phyloP scores from a whole-genome alignment of 2,329 filamentous ascomycete genomes.

The Magnaporthiopsis poae region DNA sequence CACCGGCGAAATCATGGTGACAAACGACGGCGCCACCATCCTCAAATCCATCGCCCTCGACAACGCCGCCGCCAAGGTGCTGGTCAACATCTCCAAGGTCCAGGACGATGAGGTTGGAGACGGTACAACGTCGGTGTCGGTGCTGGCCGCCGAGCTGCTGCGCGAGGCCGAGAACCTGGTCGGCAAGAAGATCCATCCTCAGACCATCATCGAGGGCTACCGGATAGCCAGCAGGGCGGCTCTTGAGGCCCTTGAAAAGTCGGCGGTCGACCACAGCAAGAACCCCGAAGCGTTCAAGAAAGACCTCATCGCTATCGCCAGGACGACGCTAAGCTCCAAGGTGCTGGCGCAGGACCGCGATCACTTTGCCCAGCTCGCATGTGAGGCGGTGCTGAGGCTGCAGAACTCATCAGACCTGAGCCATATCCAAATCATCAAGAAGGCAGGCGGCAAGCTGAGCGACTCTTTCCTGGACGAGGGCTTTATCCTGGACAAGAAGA shows the following conservation, averaged over 20 bases:
- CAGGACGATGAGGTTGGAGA: slow-evolving; percentile 98
- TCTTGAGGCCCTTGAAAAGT: slow-evolving; percentile 70
- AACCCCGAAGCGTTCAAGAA: slow-evolving; percentile 75
- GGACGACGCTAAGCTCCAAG: slow-evolving; percentile 94
- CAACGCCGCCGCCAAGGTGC: slow-evolving; percentile 93
- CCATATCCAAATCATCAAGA: slow-evolving; percentile 99
- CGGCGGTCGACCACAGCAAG: slow-evolving; percentile 81
- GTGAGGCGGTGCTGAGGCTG: slow-evolving; percentile 81
- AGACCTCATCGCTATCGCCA: slow-evolving; percentile 81
- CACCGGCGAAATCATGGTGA: slow-evolving; percentile 94
- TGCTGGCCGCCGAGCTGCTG: slow-evolving; percentile 86
- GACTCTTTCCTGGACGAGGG: slow-evolving; percentile 97
- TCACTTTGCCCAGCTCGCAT: slow-evolving; percentile 81
- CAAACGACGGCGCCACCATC: slow-evolving; percentile 96
- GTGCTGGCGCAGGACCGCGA: slow-evolving; percentile 87
- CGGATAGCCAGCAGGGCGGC: slow-evolving; percentile 90
- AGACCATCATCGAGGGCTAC: slow-evolving; percentile 98
- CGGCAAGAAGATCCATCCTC: slow-evolving; percentile 95
- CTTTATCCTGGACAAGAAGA: slow-evolving; percentile 98
- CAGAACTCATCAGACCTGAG: slow-evolving; percentile 86
- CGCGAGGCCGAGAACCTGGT: slow-evolving; percentile 95
- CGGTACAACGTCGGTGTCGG: slow-evolving; percentile 94
- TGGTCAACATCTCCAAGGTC: slow-evolving; percentile 98
- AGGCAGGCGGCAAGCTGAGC: slow-evolving; percentile 91
- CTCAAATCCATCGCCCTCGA: slow-evolving; percentile 97